A percentile compares a stretch with the other conserved stretches of the same genome.
Evolutionary conservation across 805 yeast species (phyloP).

Genomic region (Cyberlindnera mrakii): DNA sequence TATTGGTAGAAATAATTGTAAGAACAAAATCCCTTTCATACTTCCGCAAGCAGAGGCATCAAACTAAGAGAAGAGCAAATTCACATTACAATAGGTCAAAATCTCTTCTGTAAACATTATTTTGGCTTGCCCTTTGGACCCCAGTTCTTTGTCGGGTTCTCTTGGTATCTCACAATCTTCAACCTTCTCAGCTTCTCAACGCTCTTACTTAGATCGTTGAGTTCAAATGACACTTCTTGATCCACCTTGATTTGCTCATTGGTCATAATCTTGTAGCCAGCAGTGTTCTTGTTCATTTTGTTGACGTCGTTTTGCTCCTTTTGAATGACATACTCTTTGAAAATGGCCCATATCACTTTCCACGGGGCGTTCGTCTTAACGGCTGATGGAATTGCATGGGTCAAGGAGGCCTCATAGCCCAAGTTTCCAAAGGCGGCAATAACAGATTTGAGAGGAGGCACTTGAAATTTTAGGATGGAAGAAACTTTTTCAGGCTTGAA

Average conservation of each 20-base stretch:
- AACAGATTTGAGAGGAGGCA: constrained; percentile 69
- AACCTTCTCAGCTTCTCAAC: constrained; percentile 61
- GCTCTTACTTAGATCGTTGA: constrained; percentile 49
- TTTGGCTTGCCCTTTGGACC: constrained; percentile 88
- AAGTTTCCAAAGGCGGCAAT: constrained; percentile 79
- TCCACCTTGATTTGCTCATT: constrained; percentile 32
- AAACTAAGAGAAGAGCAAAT: neutral
- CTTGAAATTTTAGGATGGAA: constrained; percentile 71
- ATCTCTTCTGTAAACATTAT: constrained; percentile 2
- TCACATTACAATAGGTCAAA: neutral
- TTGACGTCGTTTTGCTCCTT: constrained; percentile 32
- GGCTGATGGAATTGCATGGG: constrained; percentile 84
- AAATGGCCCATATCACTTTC: constrained; percentile 68
- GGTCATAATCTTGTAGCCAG: constrained; percentile 53
- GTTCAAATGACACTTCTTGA: constrained; percentile 48
- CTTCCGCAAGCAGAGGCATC: neutral
- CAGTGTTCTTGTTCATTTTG: constrained; percentile 36
- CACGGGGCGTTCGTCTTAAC: constrained; percentile 90
- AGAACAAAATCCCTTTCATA: too few relatives aligned
- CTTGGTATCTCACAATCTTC: constrained; percentile 83
- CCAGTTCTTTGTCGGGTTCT: constrained; percentile 92
- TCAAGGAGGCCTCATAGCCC: constrained; percentile 76
- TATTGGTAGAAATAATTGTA: too few relatives aligned
- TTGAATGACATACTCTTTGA: constrained; percentile 53
- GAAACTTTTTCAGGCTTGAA: constrained; percentile 75